These are phyloP conservation scores for Lyophyllum atratum DNA, from an alignment of 768 basidiomycete genomes.

Conservation along the genomic window DNA sequence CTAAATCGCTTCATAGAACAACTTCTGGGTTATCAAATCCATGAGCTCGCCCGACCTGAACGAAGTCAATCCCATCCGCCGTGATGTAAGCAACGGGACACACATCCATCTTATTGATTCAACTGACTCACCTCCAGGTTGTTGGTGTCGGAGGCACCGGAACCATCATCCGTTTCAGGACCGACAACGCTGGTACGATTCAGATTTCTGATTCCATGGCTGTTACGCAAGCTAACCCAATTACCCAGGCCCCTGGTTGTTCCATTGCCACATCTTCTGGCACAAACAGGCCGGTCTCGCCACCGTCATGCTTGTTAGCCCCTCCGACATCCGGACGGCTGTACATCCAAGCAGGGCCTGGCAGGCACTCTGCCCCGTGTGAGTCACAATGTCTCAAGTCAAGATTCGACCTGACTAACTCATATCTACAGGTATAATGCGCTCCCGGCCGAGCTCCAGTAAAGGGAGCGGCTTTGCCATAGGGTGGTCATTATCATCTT, in stretches of 20 bases:
- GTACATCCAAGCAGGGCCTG: conserved; percentile 22
- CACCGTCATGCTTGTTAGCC: conserved; percentile 37
- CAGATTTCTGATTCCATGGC: background rate
- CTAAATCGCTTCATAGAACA: conserved; percentile 23
- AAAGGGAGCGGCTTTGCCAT: background rate
- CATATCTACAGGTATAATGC: conserved; percentile 16
- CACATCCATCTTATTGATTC: background rate
- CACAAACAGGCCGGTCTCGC: conserved; percentile 41
- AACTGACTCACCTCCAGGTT: conserved; percentile 6
- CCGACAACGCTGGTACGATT: conserved; percentile 18
- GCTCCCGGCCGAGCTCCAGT: conserved; percentile 13
- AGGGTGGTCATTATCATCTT: background rate
- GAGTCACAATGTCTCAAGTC: conserved; percentile 6
- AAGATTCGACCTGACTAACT: background rate
- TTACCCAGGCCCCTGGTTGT: conserved; percentile 18
- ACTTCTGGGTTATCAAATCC: conserved; percentile 40
- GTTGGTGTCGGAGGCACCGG: conserved; percentile 20
- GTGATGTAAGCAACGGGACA: conserved; percentile 12
- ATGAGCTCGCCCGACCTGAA: conserved; percentile 29
- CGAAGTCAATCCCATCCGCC: conserved; percentile 45
- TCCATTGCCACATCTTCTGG: conserved; percentile 36
- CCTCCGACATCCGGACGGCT: conserved; percentile 16
- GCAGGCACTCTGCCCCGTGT: conserved; percentile 29
- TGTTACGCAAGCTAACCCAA: background rate
- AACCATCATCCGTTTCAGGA: conserved; percentile 20